Evolutionary conservation across 495 filamentous ascomycete genomes (phyloP), one percentile per base, ranked within the genome.

Genomic region (Penicillium robsamsonii): DNA sequence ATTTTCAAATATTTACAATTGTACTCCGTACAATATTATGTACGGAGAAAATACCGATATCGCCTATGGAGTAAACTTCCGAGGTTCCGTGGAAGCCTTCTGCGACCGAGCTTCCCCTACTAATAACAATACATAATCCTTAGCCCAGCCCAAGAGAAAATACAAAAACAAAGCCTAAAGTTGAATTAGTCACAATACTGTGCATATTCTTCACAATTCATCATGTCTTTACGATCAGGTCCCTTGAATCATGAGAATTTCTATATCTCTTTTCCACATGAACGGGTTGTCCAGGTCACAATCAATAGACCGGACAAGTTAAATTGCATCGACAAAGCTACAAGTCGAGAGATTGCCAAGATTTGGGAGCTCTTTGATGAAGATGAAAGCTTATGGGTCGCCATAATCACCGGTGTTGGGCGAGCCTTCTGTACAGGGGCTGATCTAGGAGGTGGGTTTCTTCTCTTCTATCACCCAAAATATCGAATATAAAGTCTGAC

Each of bases 371-470:
- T 73, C 60, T 76, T 83, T 49, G 82, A 85, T 56, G 58, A 62
- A 18, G 78, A 83, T 65, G 75, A 79, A 13, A 69, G 59, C 20
- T 60, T 85, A 43, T 77, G 78, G 54, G 76, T 81, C 17, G 81
- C 71, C 8, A 79, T 85, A 33, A 72, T 85, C 44, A 85, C 82
- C 0, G 82, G 81, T 25, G 69, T 71, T 5, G 82, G 82, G 7
- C 71, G 75, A 40, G 79, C 81, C 0, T 85, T 85, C 49, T 84
- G 80, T 60, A 78, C 82, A 1, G 82, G 82, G 0, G 81, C 81
- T 9, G 82, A 85, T 63, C 64, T 85, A 20, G 67, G 70, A 57
- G 73, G 73, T 74, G 60, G 22, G 15, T 10, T 12, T 20, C 22
- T 15, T 52, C 24, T 17, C 3, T n/a, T 24, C 22, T 33, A 20